These are phyloP conservation scores for Camellia japonica DNA, from an alignment of 148 eudicot species.

Conservation along the genomic window DNA sequence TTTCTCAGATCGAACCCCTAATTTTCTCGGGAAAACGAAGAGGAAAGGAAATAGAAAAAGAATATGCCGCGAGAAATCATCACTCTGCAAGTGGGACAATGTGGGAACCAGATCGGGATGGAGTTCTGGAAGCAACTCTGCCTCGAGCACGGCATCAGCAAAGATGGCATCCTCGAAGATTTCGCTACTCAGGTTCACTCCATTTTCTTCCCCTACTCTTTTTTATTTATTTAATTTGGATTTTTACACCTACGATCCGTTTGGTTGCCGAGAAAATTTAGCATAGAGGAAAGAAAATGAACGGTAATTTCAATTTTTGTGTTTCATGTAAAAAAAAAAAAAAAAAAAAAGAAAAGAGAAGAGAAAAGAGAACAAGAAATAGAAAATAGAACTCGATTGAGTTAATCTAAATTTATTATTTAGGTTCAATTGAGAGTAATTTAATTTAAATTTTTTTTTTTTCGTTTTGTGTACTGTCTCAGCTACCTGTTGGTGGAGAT, in stretches of 20 bases:
- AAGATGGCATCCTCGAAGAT: constrained; percentile 94
- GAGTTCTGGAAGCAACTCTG: constrained; percentile 99
- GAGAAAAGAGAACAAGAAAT: not conserved
- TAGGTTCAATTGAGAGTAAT: too few species aligned
- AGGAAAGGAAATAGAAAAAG: not conserved
- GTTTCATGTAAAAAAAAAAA: not conserved
- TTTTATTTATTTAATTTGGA: not conserved
- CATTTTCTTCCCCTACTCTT: not conserved
- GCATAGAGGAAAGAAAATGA: not conserved
- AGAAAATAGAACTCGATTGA: too few species aligned
- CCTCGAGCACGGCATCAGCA: constrained; percentile 88
- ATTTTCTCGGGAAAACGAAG: constrained; percentile 12
- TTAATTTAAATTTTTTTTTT: too few species aligned
- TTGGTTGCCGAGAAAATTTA: not conserved
- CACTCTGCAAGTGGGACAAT: constrained; percentile 92
- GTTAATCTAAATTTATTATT: too few species aligned
- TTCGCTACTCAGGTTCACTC: constrained; percentile 81
- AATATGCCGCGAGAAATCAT: constrained; percentile 93
- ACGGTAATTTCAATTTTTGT: too few species aligned
- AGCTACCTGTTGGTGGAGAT: too few species aligned
- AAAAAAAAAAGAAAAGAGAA: too few species aligned
- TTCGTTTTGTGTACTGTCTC: too few species aligned
- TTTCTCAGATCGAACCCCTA: constrained; percentile 24
- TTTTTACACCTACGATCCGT: not conserved
- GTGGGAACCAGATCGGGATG: constrained; percentile 98